These are phyloP conservation scores for Talaromyces sp. DNA, from an alignment of 2,329 filamentous ascomycete genomes.

Conservation along the genomic window DNA sequence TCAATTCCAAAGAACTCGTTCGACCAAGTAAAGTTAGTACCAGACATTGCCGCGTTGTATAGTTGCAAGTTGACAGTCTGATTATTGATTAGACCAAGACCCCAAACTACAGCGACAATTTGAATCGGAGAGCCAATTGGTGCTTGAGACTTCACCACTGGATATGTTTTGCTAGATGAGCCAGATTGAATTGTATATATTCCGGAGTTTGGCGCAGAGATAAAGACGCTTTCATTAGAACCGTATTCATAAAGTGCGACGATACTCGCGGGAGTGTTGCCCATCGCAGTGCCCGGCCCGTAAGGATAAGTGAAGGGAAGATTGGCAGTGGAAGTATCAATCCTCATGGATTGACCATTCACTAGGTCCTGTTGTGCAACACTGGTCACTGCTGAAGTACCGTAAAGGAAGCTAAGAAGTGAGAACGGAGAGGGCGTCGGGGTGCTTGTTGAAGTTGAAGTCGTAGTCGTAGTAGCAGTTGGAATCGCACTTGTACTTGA, in stretches of 20 bases:
- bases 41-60: background rate
- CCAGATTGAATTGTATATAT: background rate
- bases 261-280: background rate
- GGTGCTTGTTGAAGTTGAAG: background rate
- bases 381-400: background rate
- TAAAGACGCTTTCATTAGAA: background rate
- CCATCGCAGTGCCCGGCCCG: background rate
- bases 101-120: background rate
- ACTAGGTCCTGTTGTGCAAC: background rate
- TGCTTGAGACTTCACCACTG: background rate
- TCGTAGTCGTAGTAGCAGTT: background rate
- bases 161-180: background rate
- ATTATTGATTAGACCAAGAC: background rate
- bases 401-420: background rate
- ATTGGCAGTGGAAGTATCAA: background rate
- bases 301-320: background rate
- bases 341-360: background rate
- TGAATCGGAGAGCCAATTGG: background rate
- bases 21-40: background rate
- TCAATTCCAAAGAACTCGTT: background rate
- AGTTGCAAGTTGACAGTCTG: background rate
- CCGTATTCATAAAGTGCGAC: background rate
- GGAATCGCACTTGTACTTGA: background rate
- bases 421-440: background rate
- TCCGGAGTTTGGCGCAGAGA: background rate